Conservation (phyloP, 148 eudicot species). For the Simmondsia chinensis region DNA sequence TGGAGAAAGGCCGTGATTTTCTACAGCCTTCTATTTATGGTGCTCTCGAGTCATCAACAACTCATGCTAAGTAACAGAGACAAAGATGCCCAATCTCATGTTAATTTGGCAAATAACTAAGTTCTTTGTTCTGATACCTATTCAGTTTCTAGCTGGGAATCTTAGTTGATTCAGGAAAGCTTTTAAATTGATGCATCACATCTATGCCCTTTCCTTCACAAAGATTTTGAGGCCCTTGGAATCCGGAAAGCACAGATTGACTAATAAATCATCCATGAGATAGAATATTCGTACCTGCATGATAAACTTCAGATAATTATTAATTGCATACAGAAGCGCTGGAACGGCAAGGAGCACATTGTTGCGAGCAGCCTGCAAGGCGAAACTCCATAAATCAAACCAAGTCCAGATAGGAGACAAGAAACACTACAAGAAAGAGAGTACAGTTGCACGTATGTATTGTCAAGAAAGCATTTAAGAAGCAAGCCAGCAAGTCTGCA, state of each 20-base stretch:
- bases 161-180: too few relatives aligned
- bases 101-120: too few relatives aligned
- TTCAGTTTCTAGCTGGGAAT: too few relatives aligned
- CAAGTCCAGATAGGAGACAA: background rate
- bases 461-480: background rate
- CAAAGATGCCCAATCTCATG: too few relatives aligned
- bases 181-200: too few relatives aligned
- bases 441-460: background rate
- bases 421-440: background rate
- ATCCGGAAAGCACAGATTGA: background rate
- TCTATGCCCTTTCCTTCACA: too few relatives aligned
- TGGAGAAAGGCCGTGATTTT: too few relatives aligned
- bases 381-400: background rate
- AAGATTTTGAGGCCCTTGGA: background rate
- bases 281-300: constrained; percentile 50
- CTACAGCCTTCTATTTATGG: too few relatives aligned
- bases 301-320: constrained; percentile 83
- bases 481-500: constrained; percentile 1
- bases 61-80: too few relatives aligned
- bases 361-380: constrained; percentile 88
- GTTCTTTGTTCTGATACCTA: too few relatives aligned
- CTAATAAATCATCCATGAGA: background rate
- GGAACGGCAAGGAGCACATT: constrained; percentile 84
- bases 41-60: too few relatives aligned
- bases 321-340: constrained; percentile 65